Base-by-base conservation (phyloP, 176 grass and related monocot species). In the Hordeum marinum region DNA sequence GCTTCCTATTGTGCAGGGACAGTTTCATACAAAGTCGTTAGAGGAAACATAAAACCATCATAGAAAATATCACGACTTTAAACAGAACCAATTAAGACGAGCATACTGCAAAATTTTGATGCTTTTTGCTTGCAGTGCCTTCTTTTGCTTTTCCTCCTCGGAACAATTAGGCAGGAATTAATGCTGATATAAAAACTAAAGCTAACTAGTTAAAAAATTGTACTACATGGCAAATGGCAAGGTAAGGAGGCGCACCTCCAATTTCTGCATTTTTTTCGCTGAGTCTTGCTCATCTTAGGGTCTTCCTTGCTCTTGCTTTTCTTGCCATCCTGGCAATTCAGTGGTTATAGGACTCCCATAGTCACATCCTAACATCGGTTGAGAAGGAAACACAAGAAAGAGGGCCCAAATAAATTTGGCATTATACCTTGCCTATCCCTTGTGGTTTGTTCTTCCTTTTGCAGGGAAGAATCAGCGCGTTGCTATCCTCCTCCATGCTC, bases 131-230 rank as follows among this genome's bases (percentile, higher is more conserved):
- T 88, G 90, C 65, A 94, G 60, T 20, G 88, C 24, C 87, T 97
- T 94, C 75, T 89, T 88, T 67, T 84, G 61, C 76, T 91, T 94
- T 81, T 97, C 90, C 76, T 94, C 95, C 95, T 94, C 82, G 24
- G 17, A 6, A 35, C 13, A 88, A 80, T n/a, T 23, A 70, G 11
- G 76, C 29, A 21, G 27, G 36, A 4, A 65, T 54, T 18, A 6
- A 7, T 26, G 54, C 63, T 18, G 4, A 7, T 32, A 58, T 63
- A 87, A 88, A 45, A 35, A 73, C 4, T 8, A 71, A 20, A 17
- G 21, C 75, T 36, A 71, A 54, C 15, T 15, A 81, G 42, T 5
- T 18, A 27, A 82, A 60, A 58, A 31, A 7, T 60, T 72, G 15
- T 72, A 66, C 52, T 9, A 50, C n/a, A 23, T 24, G 58, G 9